A percentile compares a stretch with the other conserved stretches of the same genome.
phyloP scores from a whole-genome alignment of 129 eudicot species.

The Saposhnikovia divaricata region DNA sequence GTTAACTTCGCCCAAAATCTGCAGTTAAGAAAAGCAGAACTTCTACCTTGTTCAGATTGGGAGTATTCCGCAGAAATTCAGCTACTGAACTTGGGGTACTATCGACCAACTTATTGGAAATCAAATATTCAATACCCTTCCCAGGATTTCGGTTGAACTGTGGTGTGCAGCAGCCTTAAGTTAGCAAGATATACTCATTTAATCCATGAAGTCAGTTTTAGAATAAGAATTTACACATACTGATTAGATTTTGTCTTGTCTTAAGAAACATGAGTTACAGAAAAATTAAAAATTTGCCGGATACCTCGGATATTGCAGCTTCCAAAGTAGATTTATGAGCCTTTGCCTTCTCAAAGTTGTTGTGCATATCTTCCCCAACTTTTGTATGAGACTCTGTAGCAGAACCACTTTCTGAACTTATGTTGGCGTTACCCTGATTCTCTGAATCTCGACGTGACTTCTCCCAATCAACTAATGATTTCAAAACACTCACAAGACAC shows the following conservation, averaged over 20 bases:
- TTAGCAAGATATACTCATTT: background rate
- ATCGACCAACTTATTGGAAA: conserved; percentile 75
- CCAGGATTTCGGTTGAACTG: conserved; percentile 91
- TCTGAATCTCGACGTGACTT: conserved; percentile 56
- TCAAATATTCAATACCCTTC: conserved; percentile 74
- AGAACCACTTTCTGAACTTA: conserved; percentile 33
- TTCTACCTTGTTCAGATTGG: conserved; percentile 79
- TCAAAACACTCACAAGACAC: conserved; percentile 87
- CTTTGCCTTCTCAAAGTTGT: conserved; percentile 91
- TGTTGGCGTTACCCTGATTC: conserved; percentile 41
- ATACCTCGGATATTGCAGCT: conserved; percentile 90
- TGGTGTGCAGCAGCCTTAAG: conserved; percentile 1
- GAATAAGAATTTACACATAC: background rate
- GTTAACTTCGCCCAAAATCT: conserved; percentile 10
- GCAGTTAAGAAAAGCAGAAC: background rate
- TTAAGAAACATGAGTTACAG: background rate
- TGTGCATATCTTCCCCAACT: conserved; percentile 39
- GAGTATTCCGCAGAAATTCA: conserved; percentile 74
- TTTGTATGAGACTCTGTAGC: conserved; percentile 37
- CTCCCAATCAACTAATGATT: conserved; percentile 96
- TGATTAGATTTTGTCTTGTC: background rate
- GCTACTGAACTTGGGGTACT: conserved; percentile 89
- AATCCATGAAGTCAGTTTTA: background rate
- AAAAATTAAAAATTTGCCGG: background rate
- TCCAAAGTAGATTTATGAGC: conserved; percentile 97